Conservation (phyloP, 805 yeast genomes). For the Metschnikowia chrysomelidarum region DNA sequence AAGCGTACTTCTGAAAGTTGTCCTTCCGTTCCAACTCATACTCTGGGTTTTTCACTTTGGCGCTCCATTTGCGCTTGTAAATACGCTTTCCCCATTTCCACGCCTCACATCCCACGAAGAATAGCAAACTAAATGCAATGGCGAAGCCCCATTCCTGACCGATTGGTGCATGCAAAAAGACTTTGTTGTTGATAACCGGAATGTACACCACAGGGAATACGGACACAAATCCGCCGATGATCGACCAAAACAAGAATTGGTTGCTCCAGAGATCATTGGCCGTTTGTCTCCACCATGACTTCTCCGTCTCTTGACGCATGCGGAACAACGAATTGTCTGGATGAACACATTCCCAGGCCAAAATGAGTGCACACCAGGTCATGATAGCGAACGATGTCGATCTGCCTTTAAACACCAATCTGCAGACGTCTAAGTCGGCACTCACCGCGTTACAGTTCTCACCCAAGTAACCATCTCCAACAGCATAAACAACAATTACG, state of each 20-base stretch:
- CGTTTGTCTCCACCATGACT: slow-evolving; percentile 36
- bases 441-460: slow-evolving; percentile 29
- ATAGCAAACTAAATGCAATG: slow-evolving; percentile 28
- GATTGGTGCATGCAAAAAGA: slow-evolving; percentile 34
- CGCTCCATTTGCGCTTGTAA: slow-evolving; percentile 22
- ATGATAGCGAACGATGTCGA: slow-evolving; percentile 36
- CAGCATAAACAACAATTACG: slow-evolving; percentile 34
- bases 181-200: slow-evolving; percentile 38
- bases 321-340: slow-evolving; percentile 31
- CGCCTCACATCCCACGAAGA: slow-evolving; percentile 32
- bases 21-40: slow-evolving; percentile 58
- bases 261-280: slow-evolving; percentile 33
- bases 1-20: slow-evolving; percentile 60
- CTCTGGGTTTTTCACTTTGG: slow-evolving; percentile 53
- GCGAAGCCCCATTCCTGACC: slow-evolving; percentile 41
- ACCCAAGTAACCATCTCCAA: slow-evolving; percentile 39
- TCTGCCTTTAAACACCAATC: slow-evolving; percentile 35
- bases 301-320: slow-evolving; percentile 36
- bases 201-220: slow-evolving; percentile 42
- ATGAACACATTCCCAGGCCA: slow-evolving; percentile 41
- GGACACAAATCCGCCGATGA: slow-evolving; percentile 32
- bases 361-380: slow-evolving; percentile 41
- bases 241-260: slow-evolving; percentile 37
- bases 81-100: slow-evolving; percentile 40
- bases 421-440: slow-evolving; percentile 21